These are phyloP conservation scores for Citrus hindsii DNA, from an alignment of 345 rosid genomes.

Conservation along the genomic window DNA sequence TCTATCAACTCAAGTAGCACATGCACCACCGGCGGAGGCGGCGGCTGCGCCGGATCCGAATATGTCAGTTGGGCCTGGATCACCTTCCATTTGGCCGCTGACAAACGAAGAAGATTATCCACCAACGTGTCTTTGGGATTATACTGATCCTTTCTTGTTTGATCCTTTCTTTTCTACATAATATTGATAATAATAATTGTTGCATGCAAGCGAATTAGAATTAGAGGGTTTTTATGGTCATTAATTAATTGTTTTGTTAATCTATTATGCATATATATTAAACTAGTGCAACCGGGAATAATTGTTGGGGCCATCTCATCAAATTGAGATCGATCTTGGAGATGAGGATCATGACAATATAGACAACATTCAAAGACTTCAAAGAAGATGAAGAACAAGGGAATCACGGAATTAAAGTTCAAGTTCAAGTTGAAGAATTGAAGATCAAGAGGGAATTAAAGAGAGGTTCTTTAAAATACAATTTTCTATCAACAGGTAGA, in stretches of 20 bases:
- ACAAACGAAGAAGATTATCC: constrained; percentile 55
- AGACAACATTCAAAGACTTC: no score
- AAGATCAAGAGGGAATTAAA: no score
- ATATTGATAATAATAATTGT: not conserved
- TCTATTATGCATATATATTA: not conserved
- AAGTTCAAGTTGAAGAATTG: not conserved
- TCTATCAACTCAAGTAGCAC: constrained; percentile 26
- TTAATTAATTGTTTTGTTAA: not conserved
- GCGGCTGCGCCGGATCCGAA: constrained; percentile 37
- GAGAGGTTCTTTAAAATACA: not conserved
- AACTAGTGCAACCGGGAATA: not conserved
- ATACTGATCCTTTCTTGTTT: constrained; percentile 49
- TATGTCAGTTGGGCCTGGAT: constrained; percentile 37
- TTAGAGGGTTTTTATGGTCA: not conserved
- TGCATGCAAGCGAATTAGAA: constrained; percentile 8
- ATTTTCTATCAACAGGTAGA: not conserved
- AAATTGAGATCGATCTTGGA: not conserved
- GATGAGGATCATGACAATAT: no score
- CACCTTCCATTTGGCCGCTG: constrained; percentile 61
- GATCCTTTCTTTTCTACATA: constrained; percentile 32
- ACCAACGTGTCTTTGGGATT: constrained; percentile 56
- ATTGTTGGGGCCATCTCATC: not conserved
- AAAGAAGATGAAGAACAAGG: not conserved
- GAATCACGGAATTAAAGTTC: not conserved
- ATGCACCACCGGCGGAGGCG: constrained; percentile 31